Percentiles rank a stretch among this genome's conserved stretches.
Evolutionary conservation across 805 yeast species (phyloP).

Genomic region (Ogataea henricii): DNA sequence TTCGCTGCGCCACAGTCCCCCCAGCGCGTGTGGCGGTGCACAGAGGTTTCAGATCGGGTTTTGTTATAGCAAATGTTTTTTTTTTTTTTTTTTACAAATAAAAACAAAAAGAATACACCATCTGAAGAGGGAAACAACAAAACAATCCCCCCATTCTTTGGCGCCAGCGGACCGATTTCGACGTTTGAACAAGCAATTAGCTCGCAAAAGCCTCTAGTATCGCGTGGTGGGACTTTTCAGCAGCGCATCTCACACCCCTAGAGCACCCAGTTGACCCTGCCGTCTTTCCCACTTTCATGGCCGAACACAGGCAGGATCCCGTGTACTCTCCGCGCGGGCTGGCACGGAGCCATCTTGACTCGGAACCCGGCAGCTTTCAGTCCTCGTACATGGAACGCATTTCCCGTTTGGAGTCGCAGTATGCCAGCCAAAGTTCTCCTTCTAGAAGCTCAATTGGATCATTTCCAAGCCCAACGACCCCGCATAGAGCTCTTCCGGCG

Average conservation of each 20-base stretch:
- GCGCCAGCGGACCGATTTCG: not conserved
- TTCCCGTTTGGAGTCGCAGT: constrained; percentile 18
- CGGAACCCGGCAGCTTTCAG: constrained; percentile 7
- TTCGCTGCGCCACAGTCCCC: not conserved
- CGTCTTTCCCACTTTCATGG: not conserved
- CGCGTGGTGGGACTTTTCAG: too few species aligned
- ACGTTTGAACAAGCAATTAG: not conserved
- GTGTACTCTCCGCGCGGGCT: constrained; percentile 2
- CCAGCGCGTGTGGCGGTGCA: not conserved
- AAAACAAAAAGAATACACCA: not conserved
- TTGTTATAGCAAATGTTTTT: too few species aligned
- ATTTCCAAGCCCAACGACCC: not conserved
- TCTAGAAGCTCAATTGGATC: not conserved
- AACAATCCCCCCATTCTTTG: not conserved
- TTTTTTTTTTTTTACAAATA: not conserved
- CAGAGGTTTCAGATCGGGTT: not conserved
- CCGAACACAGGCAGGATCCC: not conserved
- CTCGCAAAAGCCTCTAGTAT: too few species aligned
- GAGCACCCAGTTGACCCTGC: not conserved
- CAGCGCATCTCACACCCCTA: too few species aligned
- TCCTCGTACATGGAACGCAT: constrained; percentile 23
- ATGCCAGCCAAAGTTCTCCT: constrained; percentile 9
- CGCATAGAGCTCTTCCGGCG: not conserved
- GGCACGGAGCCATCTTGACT: not conserved
- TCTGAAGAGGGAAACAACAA: too few species aligned